Percentiles rank a stretch among this genome's conserved stretches.
phyloP scores from a whole-genome alignment of 148 eudicot genomes.

The Linanthus parryae region DNA sequence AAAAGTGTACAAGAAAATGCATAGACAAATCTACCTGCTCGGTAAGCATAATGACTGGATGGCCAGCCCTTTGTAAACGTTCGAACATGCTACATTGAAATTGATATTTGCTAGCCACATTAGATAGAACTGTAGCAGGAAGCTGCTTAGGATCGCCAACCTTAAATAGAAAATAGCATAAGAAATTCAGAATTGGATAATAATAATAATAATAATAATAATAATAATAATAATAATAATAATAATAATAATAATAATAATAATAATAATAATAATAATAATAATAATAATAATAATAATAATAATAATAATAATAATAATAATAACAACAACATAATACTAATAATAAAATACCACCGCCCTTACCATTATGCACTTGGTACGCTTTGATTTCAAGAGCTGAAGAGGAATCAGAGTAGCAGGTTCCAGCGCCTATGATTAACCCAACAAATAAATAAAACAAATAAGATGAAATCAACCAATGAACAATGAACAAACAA shows the following conservation, averaged over 20 bases:
- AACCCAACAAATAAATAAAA: conserved; percentile 5
- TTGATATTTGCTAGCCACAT: conserved; percentile 80
- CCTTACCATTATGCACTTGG: conserved; percentile 90
- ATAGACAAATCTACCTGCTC: conserved; percentile 73
- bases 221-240: conserved; percentile 1
- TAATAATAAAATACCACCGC: too few relatives aligned
- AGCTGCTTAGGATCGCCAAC: conserved; percentile 99
- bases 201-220: neutral
- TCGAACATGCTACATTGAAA: conserved; percentile 99
- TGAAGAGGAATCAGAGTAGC: conserved; percentile 94
- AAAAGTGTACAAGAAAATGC: too few relatives aligned
- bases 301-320: neutral
- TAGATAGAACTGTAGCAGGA: conserved; percentile 97
- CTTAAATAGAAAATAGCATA: conserved; percentile 29
- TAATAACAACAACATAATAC: too few relatives aligned
- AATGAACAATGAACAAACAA: neutral
- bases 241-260: conserved; percentile 1
- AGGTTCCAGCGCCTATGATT: conserved; percentile 86
- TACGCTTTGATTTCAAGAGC: conserved; percentile 77
- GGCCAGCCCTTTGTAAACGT: conserved; percentile 92
- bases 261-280: neutral
- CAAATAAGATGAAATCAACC: neutral
- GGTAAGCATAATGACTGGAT: conserved; percentile 89
- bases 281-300: neutral
- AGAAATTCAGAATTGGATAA: neutral